These are phyloP conservation scores for Solanum tarapatanum DNA, from an alignment of 257 asterid species.

Conservation along the genomic window DNA sequence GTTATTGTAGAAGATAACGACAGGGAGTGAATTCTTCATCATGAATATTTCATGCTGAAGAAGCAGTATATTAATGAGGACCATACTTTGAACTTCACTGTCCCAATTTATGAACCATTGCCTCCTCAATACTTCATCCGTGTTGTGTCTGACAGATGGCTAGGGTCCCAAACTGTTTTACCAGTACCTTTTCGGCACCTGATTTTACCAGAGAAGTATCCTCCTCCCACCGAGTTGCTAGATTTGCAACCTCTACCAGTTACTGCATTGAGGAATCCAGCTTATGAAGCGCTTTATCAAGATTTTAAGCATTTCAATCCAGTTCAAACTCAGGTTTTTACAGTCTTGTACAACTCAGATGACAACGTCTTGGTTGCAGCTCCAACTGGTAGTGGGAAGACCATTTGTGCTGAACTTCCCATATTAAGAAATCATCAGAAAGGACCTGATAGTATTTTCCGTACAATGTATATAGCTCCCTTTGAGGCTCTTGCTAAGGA, in stretches of 20 bases:
- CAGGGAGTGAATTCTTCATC: conserved; percentile 26
- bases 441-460: conserved; percentile 14
- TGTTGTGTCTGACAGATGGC: conserved; percentile 29
- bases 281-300: conserved; percentile 20
- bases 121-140: conserved; percentile 32
- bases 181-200: conserved; percentile 31
- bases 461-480: conserved; percentile 31
- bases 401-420: conserved; percentile 29
- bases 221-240: conserved; percentile 30
- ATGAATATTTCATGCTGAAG: conserved; percentile 30
- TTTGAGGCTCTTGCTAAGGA: conserved; percentile 29
- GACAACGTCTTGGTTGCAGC: conserved; percentile 35
- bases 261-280: conserved; percentile 24
- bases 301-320: conserved; percentile 33
- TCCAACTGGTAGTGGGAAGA: conserved; percentile 35
- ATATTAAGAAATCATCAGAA: conserved; percentile 26
- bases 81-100: conserved; percentile 24
- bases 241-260: conserved; percentile 36
- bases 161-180: conserved; percentile 24
- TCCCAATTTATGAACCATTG: conserved; percentile 27
- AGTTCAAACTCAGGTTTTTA: conserved; percentile 35
- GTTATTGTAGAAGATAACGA: conserved; percentile 32
- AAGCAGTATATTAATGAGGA: conserved; percentile 27
- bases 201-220: conserved; percentile 27
- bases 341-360: conserved; percentile 6